These are phyloP conservation scores for Withania somnifera DNA, from an alignment of 305 asterid genomes.

Conservation along the genomic window DNA sequence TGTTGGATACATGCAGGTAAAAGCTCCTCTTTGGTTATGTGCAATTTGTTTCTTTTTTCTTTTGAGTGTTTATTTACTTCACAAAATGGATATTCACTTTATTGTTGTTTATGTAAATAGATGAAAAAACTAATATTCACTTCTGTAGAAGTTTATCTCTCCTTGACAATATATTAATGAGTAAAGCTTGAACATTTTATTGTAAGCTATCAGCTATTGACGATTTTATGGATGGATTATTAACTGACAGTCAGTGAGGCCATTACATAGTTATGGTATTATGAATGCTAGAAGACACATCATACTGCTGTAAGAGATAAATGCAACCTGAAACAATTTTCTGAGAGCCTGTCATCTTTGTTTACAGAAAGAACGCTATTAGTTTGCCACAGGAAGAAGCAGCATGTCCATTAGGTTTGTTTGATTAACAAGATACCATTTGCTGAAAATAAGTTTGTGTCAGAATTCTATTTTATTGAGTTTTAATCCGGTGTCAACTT, in stretches of 20 bases:
- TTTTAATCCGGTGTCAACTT: neutral
- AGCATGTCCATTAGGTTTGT: neutral
- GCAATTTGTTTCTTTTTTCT: neutral
- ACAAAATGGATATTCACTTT: neutral
- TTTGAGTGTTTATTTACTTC: neutral
- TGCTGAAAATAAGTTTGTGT: neutral
- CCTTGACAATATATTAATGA: neutral
- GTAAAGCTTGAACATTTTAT: neutral
- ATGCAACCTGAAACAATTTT: neutral
- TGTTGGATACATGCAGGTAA: conserved; percentile 96
- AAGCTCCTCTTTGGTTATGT: conserved; percentile 7
- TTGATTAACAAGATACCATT: neutral
- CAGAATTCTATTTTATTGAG: neutral
- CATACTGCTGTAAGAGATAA: neutral
- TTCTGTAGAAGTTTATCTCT: neutral
- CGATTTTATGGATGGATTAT: neutral
- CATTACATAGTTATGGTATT: neutral
- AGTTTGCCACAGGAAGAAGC: neutral
- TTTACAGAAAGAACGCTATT: neutral
- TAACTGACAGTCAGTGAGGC: neutral
- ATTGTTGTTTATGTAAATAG: neutral
- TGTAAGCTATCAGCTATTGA: neutral
- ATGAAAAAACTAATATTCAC: neutral
- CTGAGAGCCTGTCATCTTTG: neutral
- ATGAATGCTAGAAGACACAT: neutral